These are phyloP conservation scores for Trichoderma sp. DNA, from an alignment of 2,329 filamentous ascomycete genomes.

Conservation along the genomic window DNA sequence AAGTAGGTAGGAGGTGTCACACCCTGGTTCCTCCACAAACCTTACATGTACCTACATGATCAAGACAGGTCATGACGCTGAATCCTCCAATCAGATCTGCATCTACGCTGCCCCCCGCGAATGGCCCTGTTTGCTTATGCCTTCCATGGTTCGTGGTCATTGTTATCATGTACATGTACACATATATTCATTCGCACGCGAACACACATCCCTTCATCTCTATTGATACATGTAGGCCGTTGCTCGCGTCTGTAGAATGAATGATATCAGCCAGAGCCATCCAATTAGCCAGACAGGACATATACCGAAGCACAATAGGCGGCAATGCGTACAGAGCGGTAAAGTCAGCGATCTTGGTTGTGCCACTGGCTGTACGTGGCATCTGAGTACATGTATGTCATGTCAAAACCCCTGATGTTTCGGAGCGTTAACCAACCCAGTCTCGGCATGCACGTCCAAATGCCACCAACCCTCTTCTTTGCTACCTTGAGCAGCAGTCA, in stretches of 20 bases:
- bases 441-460: conserved; percentile 8
- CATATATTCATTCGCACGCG: not conserved
- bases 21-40: not conserved
- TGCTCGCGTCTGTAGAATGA: not conserved
- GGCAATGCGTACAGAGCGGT: not conserved
- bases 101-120: not conserved
- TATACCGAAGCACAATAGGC: not conserved
- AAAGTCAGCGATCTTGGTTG: not conserved
- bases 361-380: not conserved
- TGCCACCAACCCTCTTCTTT: conserved; percentile 10
- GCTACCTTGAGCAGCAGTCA: not conserved
- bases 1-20: not conserved
- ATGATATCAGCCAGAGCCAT: not conserved
- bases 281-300: not conserved
- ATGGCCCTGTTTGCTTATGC: not conserved
- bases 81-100: not conserved
- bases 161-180: not conserved
- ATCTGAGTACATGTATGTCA: not conserved
- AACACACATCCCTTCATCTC: not conserved
- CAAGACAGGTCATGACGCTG: not conserved
- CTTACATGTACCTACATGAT: not conserved
- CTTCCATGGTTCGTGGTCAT: not conserved
- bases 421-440: not conserved
- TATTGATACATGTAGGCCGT: not conserved
- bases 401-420: conserved; percentile 11